Base-by-base conservation (phyloP, 2,329 filamentous ascomycete species). In the Trichoderma sp. region DNA sequence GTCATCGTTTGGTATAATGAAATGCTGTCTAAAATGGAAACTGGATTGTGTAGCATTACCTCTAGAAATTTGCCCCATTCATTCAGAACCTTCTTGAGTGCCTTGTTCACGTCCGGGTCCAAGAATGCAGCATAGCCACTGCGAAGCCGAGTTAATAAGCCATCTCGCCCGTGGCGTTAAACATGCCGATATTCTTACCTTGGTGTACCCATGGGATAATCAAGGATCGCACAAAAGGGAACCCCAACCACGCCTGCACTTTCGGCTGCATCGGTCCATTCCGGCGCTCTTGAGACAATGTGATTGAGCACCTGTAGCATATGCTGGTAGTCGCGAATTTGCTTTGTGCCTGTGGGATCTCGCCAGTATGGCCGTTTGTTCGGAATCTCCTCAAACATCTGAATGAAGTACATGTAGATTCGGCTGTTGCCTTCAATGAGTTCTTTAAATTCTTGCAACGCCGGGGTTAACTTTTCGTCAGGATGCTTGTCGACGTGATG, bases 221-320 rank as follows among this genome's bases (percentile, higher is more conserved):
- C 84, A n/a, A 87, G 83, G 3, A 87, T 78, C 8, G 83, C 83
- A 70, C 80, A 80, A 78, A 86, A 82, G 3, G 84, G 85, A n/a
- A 86, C 84, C 0, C 84, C 84, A 0, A 86, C 84, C 77, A 86
- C 82, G 21, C 84, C 84, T 16, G 82, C 83, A 16, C 79, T 80
- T 72, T 83, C 81, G 0, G 83, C 85, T 4, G 83, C 82, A 68
- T 86, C 82, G 0, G 82, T 85, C 85, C 84, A 86, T 72, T 84
- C 81, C 0, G 85, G 85, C 4, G 84, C 84, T 16, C 78, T 77
- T 24, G 79, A 79, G 59, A 87, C 81, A 68, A 86, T 80, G 71
- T 90, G 85, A 75, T 92, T 91, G 61, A 93, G 81, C 10, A 91
- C 82, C 26, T 82, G 79, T 24, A 93, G 82, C 86, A 93, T 89